phyloP scores from a whole-genome alignment of 805 yeast genomes.

The Pichia ethanolica region DNA sequence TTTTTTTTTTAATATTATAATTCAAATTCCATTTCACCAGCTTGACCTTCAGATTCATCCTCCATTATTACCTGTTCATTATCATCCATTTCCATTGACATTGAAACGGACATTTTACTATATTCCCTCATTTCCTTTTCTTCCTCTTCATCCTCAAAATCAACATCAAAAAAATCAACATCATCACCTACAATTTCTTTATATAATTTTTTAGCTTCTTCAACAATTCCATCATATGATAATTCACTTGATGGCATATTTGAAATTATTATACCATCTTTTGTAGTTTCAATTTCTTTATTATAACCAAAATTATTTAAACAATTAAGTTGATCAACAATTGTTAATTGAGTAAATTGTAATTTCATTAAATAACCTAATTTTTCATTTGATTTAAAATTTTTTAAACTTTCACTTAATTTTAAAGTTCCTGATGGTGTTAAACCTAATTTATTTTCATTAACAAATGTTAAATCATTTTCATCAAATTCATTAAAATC shows the following conservation, averaged over 20 bases:
- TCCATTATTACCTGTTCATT: slow-evolving; percentile 32
- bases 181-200: slow-evolving; percentile 81
- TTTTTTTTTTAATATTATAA: slow-evolving; percentile 10
- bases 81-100: slow-evolving; percentile 1
- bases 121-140: slow-evolving; percentile 17
- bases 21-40: slow-evolving; percentile 33
- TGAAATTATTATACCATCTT: slow-evolving; percentile 41
- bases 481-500: slow-evolving; percentile 37
- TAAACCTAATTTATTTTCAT: slow-evolving; percentile 9
- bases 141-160: slow-evolving; percentile 91
- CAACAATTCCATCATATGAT: slow-evolving; percentile 84
- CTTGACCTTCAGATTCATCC: slow-evolving; percentile 29
- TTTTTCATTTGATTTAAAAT: slow-evolving; percentile 57
- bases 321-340: slow-evolving; percentile 33
- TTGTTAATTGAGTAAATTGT: slow-evolving; percentile 51
- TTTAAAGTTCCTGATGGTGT: slow-evolving; percentile 48
- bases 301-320: slow-evolving; percentile 6
- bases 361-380: slow-evolving; percentile 55
- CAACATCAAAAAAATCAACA: slow-evolving; percentile 94
- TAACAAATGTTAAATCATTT: slow-evolving; percentile 40
- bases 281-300: slow-evolving; percentile 22
- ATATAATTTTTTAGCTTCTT: slow-evolving; percentile 71
- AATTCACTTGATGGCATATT: slow-evolving; percentile 76
- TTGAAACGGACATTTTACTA: not conserved
- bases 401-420: slow-evolving; percentile 77